phyloP scores from a whole-genome alignment of 257 asterid species.

The Gentiana dahurica region DNA sequence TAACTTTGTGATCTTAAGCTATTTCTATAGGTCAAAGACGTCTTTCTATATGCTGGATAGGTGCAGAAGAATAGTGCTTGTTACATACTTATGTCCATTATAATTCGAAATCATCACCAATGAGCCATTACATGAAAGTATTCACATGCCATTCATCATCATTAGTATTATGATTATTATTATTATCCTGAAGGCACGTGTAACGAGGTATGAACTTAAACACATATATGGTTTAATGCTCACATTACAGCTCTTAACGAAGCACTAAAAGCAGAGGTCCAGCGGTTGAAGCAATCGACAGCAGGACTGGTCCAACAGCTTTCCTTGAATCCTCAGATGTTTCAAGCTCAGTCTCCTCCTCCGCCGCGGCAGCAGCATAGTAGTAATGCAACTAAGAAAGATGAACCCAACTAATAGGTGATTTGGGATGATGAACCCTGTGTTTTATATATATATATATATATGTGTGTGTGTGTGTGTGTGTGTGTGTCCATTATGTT shows the following conservation, averaged over 20 bases:
- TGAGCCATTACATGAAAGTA: too few relatives aligned
- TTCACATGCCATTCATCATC: too few relatives aligned
- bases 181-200: too few relatives aligned
- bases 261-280: constrained; percentile 48
- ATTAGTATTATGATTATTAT: too few relatives aligned
- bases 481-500: not conserved
- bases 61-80: too few relatives aligned
- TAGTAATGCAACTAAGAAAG: constrained; percentile 16
- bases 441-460: not conserved
- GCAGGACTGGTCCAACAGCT: constrained; percentile 46
- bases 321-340: constrained; percentile 36
- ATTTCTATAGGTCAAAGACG: too few relatives aligned
- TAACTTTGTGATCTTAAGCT: too few relatives aligned
- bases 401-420: constrained; percentile 22
- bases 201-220: too few relatives aligned
- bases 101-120: too few relatives aligned
- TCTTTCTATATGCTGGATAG: too few relatives aligned
- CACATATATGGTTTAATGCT: too few relatives aligned
- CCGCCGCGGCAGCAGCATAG: constrained; percentile 20
- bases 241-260: constrained; percentile 45
- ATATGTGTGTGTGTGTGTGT: not conserved
- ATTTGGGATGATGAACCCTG: constrained; percentile 1
- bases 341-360: constrained; percentile 19
- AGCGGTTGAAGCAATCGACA: constrained; percentile 44
- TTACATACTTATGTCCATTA: too few relatives aligned